phyloP scores from a whole-genome alignment of 371 early-diverging fungal species.

The Rhizopus sp. region DNA sequence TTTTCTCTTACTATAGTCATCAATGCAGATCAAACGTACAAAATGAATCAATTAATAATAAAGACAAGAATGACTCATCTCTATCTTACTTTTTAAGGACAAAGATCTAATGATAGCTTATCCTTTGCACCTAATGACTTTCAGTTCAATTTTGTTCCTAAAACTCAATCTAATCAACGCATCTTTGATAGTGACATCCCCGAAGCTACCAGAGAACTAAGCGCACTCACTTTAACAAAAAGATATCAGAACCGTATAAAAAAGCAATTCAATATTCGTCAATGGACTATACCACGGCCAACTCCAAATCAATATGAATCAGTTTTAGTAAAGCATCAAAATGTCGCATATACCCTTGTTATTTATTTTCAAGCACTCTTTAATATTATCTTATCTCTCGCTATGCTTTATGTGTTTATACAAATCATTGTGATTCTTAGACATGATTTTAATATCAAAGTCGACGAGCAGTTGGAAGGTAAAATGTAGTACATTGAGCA shows the following conservation, averaged over 20 bases:
- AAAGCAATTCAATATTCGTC: background rate
- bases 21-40: too few relatives aligned
- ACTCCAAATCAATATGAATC: conserved; percentile 2
- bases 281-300: background rate
- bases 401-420: conserved; percentile 56
- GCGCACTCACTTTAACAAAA: conserved; percentile 14
- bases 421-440: conserved; percentile 63
- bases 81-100: too few relatives aligned
- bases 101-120: too few relatives aligned
- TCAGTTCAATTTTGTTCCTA: conserved; percentile 28
- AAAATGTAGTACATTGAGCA: conserved; percentile 1
- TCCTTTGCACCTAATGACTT: conserved; percentile 11
- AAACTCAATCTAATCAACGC: conserved; percentile 17
- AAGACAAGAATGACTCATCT: too few relatives aligned
- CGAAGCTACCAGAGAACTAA: conserved; percentile 1
- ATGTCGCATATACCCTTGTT: conserved; percentile 24
- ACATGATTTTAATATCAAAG: conserved; percentile 69
- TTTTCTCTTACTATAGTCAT: too few relatives aligned
- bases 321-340: conserved; percentile 22
- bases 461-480: conserved; percentile 65
- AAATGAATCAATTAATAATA: too few relatives aligned
- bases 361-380: conserved; percentile 65
- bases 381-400: conserved; percentile 56
- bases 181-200: conserved; percentile 21
- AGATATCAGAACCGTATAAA: conserved; percentile 13